Conservation (phyloP, 495 filamentous ascomycete species). For the Aspergillus steynii region DNA sequence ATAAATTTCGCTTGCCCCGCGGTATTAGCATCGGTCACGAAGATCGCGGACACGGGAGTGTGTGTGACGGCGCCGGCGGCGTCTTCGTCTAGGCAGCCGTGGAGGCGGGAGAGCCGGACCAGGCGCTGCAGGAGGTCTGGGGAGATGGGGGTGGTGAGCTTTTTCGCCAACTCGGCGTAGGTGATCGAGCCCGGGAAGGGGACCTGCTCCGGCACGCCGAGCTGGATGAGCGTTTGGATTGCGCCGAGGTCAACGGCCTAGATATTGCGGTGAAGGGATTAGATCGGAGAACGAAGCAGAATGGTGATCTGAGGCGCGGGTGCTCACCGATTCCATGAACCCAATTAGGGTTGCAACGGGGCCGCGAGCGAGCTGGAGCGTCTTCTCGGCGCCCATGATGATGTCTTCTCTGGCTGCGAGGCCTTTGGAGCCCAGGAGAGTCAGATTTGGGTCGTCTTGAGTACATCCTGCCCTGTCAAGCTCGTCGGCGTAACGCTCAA, state of each 20-base stretch:
- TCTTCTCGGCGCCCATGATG: not conserved
- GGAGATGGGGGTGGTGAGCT: not conserved
- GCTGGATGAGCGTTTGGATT: not conserved
- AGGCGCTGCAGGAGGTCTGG: not conserved
- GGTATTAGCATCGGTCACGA: not conserved
- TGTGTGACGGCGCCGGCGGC: not conserved
- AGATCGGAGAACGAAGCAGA: not conserved
- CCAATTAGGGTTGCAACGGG: not conserved
- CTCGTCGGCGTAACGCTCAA: not conserved
- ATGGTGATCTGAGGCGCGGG: not conserved
- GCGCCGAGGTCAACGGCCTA: not conserved
- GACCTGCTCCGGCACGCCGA: not conserved
- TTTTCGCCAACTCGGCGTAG: not conserved
- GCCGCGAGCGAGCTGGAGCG: not conserved
- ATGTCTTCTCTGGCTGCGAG: not conserved
- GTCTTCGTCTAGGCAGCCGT: not conserved
- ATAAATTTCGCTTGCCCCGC: not conserved
- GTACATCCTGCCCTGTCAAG: not conserved
- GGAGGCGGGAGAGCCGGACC: not conserved
- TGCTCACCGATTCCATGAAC: not conserved
- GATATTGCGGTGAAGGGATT: not conserved
- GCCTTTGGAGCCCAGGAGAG: not conserved
- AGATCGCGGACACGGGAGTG: not conserved
- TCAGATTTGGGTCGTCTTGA: not conserved
- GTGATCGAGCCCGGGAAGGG: not conserved